Evolutionary conservation across 768 basidiomycete species (phyloP).

Genomic region (Lentinula guzmanii): DNA sequence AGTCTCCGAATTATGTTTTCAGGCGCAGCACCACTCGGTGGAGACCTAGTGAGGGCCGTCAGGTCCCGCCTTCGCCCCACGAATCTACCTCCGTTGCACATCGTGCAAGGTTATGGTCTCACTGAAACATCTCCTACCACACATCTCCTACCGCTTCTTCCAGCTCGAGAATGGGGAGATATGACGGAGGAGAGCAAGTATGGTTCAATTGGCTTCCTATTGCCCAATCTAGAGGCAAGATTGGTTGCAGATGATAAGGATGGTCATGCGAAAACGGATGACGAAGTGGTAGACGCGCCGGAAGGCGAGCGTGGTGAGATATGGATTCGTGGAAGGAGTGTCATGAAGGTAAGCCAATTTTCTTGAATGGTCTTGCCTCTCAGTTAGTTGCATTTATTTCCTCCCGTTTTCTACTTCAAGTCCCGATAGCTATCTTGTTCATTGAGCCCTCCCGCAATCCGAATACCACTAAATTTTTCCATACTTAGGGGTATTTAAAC

Average conservation of each 20-base stretch:
- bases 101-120: slow-evolving; percentile 54
- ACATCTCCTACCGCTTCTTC: slow-evolving; percentile 38
- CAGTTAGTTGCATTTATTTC: not conserved
- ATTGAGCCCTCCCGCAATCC: too few species aligned
- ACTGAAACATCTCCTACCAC: slow-evolving; percentile 80
- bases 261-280: not conserved
- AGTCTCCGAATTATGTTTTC: slow-evolving; percentile 53
- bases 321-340: slow-evolving; percentile 70
- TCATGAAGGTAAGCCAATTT: slow-evolving; percentile 58
- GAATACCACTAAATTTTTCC: not conserved
- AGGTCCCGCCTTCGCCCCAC: slow-evolving; percentile 12
- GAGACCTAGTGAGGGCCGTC: slow-evolving; percentile 50
- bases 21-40: slow-evolving; percentile 79
- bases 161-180: not conserved
- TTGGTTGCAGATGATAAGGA: slow-evolving; percentile 61
- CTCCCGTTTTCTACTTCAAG: not conserved
- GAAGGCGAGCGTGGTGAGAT: slow-evolving; percentile 69
- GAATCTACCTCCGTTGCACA: not conserved
- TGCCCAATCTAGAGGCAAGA: slow-evolving; percentile 73
- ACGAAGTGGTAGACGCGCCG: not conserved
- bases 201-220: slow-evolving; percentile 46
- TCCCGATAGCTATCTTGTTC: too few species aligned
- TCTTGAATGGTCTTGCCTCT: not conserved
- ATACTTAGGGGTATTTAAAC: slow-evolving; percentile 57
- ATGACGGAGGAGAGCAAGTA: not conserved